Evolutionary conservation across 768 basidiomycete genomes (phyloP).

Genomic region (Mrakia gelida): DNA sequence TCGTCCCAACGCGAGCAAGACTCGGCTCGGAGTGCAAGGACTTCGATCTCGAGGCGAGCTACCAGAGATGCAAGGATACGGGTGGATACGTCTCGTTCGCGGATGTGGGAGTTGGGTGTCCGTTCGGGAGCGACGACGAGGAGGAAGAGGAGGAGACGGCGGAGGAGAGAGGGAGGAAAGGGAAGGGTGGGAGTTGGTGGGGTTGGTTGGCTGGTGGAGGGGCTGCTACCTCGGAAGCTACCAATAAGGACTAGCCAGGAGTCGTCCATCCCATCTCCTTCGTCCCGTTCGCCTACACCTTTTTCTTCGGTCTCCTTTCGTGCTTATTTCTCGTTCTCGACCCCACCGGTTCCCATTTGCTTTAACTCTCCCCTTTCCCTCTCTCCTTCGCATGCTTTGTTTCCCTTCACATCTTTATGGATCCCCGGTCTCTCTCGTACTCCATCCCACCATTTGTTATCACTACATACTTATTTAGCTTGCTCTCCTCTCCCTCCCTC

Average conservation of each 20-base stretch:
- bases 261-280: too few relatives aligned
- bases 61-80: not conserved
- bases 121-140: constrained; percentile 9
- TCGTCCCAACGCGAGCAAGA: not conserved
- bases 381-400: too few relatives aligned
- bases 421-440: too few relatives aligned
- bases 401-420: too few relatives aligned
- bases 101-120: constrained; percentile 8
- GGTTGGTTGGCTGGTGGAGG: constrained; percentile 14
- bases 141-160: not conserved
- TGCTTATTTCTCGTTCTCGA: too few relatives aligned
- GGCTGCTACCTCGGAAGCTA: not conserved
- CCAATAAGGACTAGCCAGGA: not conserved
- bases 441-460: too few relatives aligned
- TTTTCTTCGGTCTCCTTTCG: too few relatives aligned
- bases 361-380: too few relatives aligned
- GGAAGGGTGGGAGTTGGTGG: constrained; percentile 17
- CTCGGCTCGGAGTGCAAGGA: constrained; percentile 8
- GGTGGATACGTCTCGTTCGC: constrained; percentile 9
- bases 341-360: too few relatives aligned
- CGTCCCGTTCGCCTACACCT: not conserved
- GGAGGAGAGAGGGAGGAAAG: not conserved
- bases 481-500: too few relatives aligned
- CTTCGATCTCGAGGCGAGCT: constrained; percentile 13
- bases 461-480: too few relatives aligned